A percentile compares a stretch with the other conserved stretches of the same genome.
Conservation (phyloP, 495 filamentous ascomycete species). For the Corynascus novoguineensis region DNA sequence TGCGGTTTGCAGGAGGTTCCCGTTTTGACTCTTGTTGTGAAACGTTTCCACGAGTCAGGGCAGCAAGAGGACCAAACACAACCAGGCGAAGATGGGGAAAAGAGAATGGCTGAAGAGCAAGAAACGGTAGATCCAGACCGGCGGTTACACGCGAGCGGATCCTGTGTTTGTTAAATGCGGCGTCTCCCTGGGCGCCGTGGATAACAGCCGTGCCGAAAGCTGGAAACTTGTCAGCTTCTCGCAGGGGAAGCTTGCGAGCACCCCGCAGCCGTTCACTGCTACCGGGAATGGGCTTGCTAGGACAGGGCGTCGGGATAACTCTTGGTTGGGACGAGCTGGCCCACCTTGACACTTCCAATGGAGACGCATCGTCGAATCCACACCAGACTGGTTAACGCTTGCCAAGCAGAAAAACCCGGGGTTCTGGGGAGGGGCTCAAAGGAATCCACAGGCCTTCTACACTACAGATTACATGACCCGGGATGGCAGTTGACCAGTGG, state of each 20-base stretch:
- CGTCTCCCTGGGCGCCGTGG: constrained; percentile 8
- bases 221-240: constrained; percentile 8
- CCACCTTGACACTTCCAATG: constrained; percentile 13
- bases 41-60: not conserved
- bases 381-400: not conserved
- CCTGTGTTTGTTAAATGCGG: constrained; percentile 11
- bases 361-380: constrained; percentile 8
- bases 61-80: not conserved
- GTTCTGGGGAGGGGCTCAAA: not conserved
- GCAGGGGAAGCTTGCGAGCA: constrained; percentile 8
- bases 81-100: not conserved
- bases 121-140: not conserved
- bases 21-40: not conserved
- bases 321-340: not conserved
- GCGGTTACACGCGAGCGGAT: constrained; percentile 2
- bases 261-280: constrained; percentile 14
- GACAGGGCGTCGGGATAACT: constrained; percentile 7
- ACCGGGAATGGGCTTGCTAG: constrained; percentile 14
- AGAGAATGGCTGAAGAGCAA: constrained; percentile 7
- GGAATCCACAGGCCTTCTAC: not conserved
- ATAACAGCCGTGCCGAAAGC: constrained; percentile 18
- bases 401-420: constrained; percentile 8
- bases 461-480: no score
- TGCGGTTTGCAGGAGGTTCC: not conserved
- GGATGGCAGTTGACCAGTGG: not conserved